Evolutionary conservation across 345 rosid species (phyloP).

Genomic region (Psidium friedrichsthalianum): DNA sequence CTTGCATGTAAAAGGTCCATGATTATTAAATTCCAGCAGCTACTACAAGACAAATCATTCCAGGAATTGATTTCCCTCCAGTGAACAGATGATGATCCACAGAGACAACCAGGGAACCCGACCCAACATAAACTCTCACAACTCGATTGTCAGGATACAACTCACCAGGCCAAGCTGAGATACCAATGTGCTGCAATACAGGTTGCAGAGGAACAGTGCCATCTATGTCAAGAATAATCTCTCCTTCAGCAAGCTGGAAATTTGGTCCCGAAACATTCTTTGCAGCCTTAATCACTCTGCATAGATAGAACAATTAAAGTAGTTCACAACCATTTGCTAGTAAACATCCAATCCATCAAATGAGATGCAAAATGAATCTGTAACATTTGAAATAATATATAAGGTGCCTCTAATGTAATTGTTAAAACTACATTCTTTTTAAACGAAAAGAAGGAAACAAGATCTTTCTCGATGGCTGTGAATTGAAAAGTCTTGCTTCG

Average conservation of each 20-base stretch:
- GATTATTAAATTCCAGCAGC: not conserved
- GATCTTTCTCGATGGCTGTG: not conserved
- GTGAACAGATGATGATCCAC: not conserved
- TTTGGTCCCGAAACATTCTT: slow-evolving; percentile 40
- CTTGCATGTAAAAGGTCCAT: not conserved
- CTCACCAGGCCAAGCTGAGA: slow-evolving; percentile 95
- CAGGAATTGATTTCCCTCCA: not conserved
- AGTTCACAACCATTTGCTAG: not conserved
- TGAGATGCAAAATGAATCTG: not conserved
- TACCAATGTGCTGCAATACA: slow-evolving; percentile 87
- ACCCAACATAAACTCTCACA: not conserved
- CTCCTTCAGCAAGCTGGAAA: slow-evolving; percentile 78
- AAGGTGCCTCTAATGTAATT: not conserved
- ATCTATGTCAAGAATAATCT: slow-evolving; percentile 72
- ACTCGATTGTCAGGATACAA: not conserved
- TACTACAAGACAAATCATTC: not conserved
- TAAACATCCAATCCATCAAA: not conserved
- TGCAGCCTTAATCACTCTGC: slow-evolving; percentile 58
- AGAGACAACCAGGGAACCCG: not conserved
- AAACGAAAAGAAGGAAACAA: not conserved
- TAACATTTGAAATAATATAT: not conserved
- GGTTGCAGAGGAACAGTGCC: slow-evolving; percentile 86
- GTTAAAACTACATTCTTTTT: not conserved
- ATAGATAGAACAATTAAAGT: not conserved
- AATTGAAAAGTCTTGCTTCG: not conserved